Base-by-base conservation (phyloP, 805 yeast genomes). In the Wickerhamomyces bovis region DNA sequence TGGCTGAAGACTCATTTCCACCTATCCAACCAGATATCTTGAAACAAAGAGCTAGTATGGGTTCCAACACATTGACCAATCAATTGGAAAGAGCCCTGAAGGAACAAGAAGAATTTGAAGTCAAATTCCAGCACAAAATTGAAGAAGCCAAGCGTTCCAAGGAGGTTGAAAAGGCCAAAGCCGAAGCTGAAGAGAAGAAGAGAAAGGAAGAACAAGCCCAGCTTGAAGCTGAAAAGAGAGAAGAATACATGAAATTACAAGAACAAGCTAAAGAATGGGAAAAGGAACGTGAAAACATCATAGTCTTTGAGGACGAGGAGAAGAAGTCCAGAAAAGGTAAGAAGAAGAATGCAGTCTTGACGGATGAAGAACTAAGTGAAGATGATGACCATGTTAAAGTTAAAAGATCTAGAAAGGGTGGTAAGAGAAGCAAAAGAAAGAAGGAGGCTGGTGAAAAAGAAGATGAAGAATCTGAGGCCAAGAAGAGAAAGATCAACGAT, bases 31-130 rank as follows among this genome's bases (percentile, higher is more conserved):
- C 84, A 23, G 79, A 79, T 18, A 97, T 90, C 52, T 71, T 94
- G 54, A 83, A 81, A 57, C 83, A 89, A 54, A 81, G 97, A 67
- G 92, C 94, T n/a, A 77, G 78, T 54, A 77, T 89, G 76, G 97
- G 96, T 61, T 74, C 80, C 43, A 78, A 81, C 47, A 85, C 96
- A 0, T 72, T 89, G 61, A 71, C 77, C 51, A 81, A 78, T 48
- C 84, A 89, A 61, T 73, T 94, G 53, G 85, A 77, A 54, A 77
- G 83, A 49, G 78, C 83, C 25, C 68, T 85, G 44, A 79, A 75
- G 22, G 92, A 87, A 53, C 97, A 94, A 53, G 71, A 73, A 53
- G 83, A 76, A 51, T 81, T 75, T 63, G 90, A 87, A 48, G 63
- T 63, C 16, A 73, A 76, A 47, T 71, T 78, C 44, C 74, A 76